Percentiles rank a stretch among this genome's conserved stretches.
These are phyloP conservation scores for Pholiota microspora DNA, from an alignment of 768 basidiomycete genomes.

Conservation along the genomic window DNA sequence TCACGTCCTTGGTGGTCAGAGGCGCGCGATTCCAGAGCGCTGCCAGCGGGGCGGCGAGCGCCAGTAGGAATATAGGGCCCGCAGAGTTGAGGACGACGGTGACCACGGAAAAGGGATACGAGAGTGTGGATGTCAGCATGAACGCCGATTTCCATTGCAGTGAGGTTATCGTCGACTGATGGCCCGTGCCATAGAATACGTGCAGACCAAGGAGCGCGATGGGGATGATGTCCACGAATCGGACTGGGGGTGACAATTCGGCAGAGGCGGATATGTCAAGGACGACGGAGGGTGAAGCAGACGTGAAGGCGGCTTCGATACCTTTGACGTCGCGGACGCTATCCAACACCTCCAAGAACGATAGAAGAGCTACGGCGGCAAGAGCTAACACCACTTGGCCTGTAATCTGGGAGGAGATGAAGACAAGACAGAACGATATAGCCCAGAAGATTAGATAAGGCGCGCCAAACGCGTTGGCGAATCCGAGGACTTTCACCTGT, in stretches of 20 bases:
- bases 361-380: conserved; percentile 61
- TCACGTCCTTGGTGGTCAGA: conserved; percentile 20
- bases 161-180: conserved; percentile 84
- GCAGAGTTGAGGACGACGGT: conserved; percentile 78
- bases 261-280: conserved; percentile 32
- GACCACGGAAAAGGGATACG: conserved; percentile 70
- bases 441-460: conserved; percentile 84
- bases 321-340: conserved; percentile 70
- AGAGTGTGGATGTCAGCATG: conserved; percentile 65
- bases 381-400: conserved; percentile 79
- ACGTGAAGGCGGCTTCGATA: conserved; percentile 50
- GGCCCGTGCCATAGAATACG: conserved; percentile 86
- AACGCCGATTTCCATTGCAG: conserved; percentile 98
- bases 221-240: conserved; percentile 69
- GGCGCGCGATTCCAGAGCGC: conserved; percentile 86
- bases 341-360: conserved; percentile 79
- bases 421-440: conserved; percentile 59
- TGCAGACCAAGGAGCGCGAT: conserved; percentile 76
- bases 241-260: conserved; percentile 31
- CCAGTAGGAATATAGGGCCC: conserved; percentile 68
- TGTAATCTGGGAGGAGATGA: conserved; percentile 69
- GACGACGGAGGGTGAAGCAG: conserved; percentile 42
- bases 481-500: conserved; percentile 65
- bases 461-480: conserved; percentile 87
- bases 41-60: conserved; percentile 64